A percentile compares a stretch with the other conserved stretches of the same genome.
Evolutionary conservation across 1,284 basidiomycete genomes (phyloP).

Genomic region (Microbotryum lychnidis-dioicae): DNA sequence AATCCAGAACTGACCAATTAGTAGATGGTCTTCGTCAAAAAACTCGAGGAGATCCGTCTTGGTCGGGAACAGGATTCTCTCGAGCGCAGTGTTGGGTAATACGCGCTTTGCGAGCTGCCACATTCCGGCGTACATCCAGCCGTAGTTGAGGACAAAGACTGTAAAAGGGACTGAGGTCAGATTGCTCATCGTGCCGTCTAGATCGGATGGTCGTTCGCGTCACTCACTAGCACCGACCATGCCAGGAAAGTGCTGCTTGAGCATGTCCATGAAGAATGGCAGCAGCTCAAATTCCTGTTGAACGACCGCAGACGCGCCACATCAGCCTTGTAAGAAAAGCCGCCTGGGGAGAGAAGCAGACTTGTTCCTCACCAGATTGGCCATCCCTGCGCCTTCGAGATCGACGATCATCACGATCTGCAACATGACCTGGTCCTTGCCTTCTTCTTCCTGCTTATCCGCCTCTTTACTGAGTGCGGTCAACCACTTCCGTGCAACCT

Average conservation of each 20-base stretch:
- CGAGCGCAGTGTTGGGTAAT: conserved; percentile 59
- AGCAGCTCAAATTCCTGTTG: conserved; percentile 35
- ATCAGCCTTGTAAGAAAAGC: no score
- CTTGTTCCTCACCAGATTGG: conserved; percentile 47
- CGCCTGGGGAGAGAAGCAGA: background rate
- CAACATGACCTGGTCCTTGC: conserved; percentile 42
- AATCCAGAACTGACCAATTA: conserved; percentile 46
- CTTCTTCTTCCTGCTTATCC: conserved; percentile 28
- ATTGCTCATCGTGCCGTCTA: background rate
- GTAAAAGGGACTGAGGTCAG: conserved; percentile 9
- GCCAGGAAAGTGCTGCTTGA: conserved; percentile 61
- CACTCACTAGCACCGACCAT: conserved; percentile 61
- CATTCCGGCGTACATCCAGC: conserved; percentile 68
- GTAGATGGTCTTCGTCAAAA: conserved; percentile 52
- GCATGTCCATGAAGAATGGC: conserved; percentile 37
- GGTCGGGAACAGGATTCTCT: conserved; percentile 64
- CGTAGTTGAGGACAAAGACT: conserved; percentile 72
- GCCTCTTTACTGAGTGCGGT: conserved; percentile 21
- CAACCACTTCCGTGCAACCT: conserved; percentile 30
- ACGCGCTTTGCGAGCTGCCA: conserved; percentile 68
- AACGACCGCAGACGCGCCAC: no score
- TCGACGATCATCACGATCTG: conserved; percentile 66
- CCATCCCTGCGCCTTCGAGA: conserved; percentile 52
- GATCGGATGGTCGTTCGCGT: background rate
- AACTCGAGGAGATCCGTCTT: conserved; percentile 53